Percentiles rank a stretch among this genome's conserved stretches.
phyloP scores from a whole-genome alignment of 192 early-diverging fungal genomes.

The Gonapodya sp. region DNA sequence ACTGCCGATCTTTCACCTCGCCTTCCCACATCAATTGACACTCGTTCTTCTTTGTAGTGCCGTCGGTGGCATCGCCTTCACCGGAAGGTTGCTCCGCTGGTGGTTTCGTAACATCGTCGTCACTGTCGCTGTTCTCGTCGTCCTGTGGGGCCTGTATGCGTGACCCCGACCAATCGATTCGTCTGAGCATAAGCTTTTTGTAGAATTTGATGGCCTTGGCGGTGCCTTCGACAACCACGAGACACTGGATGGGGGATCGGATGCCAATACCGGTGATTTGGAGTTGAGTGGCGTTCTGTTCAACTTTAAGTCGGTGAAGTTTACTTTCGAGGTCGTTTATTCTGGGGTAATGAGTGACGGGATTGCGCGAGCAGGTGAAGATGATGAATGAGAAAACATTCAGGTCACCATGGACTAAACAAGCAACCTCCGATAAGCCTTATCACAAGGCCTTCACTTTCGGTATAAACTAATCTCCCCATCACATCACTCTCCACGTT shows the following conservation, averaged over 20 bases:
- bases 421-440: too few species aligned
- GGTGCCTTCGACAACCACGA: conserved; percentile 92
- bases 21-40: conserved; percentile 96
- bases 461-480: too few species aligned
- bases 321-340: conserved; percentile 67
- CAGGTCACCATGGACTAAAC: too few species aligned
- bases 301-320: conserved; percentile 84
- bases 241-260: conserved; percentile 55
- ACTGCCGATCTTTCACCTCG: conserved; percentile 62
- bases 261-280: conserved; percentile 75
- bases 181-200: conserved; percentile 91
- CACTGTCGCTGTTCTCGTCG: conserved; percentile 28
- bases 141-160: conserved; percentile 27
- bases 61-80: conserved; percentile 12
- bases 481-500: too few species aligned
- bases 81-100: conserved; percentile 10
- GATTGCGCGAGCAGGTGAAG: background rate
- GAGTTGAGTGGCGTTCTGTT: conserved; percentile 77
- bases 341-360: conserved; percentile 22
- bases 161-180: conserved; percentile 83
- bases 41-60: conserved; percentile 44
- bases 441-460: too few species aligned
- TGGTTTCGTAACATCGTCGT: conserved; percentile 28
- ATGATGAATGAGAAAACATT: background rate
- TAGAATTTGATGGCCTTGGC: conserved; percentile 79